A percentile compares a stretch with the other conserved stretches of the same genome.
Evolutionary conservation across 192 early-diverging fungal genomes (phyloP).

Genomic region (Coemansia sp.): DNA sequence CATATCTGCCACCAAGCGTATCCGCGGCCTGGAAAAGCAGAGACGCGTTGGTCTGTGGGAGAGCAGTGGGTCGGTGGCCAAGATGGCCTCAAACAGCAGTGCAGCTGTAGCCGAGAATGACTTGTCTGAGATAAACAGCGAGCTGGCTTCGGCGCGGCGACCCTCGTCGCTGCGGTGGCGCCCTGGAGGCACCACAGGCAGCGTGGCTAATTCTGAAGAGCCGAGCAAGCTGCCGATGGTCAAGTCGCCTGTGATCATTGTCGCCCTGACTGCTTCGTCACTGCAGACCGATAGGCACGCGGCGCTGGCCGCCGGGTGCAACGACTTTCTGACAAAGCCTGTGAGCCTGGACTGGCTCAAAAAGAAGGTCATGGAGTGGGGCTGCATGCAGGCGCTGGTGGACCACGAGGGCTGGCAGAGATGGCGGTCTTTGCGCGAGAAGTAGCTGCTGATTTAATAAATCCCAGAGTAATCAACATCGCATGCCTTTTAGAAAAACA

Average conservation of each 20-base stretch:
- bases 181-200: background rate
- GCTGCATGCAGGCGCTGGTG: conserved; percentile 87
- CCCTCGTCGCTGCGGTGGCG: conserved; percentile 3
- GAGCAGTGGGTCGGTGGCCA: conserved; percentile 57
- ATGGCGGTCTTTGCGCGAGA: conserved; percentile 30
- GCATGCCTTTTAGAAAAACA: too few species aligned
- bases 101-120: conserved; percentile 6
- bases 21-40: conserved; percentile 63
- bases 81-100: conserved; percentile 64
- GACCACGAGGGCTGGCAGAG: conserved; percentile 64
- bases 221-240: conserved; percentile 6
- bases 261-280: conserved; percentile 80
- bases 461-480: too few species aligned
- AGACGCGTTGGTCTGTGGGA: conserved; percentile 47
- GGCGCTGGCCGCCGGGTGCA: conserved; percentile 81
- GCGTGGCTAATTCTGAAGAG: background rate
- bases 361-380: conserved; percentile 88
- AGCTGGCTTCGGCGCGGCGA: conserved; percentile 19
- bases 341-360: conserved; percentile 78
- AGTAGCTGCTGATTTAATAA: background rate
- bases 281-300: conserved; percentile 64
- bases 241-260: conserved; percentile 78
- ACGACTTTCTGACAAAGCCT: conserved; percentile 89
- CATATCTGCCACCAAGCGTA: conserved; percentile 77
- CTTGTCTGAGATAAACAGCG: conserved; percentile 21